Conservation (phyloP, 2,329 filamentous ascomycete genomes). For the Blastomyces silverae region DNA sequence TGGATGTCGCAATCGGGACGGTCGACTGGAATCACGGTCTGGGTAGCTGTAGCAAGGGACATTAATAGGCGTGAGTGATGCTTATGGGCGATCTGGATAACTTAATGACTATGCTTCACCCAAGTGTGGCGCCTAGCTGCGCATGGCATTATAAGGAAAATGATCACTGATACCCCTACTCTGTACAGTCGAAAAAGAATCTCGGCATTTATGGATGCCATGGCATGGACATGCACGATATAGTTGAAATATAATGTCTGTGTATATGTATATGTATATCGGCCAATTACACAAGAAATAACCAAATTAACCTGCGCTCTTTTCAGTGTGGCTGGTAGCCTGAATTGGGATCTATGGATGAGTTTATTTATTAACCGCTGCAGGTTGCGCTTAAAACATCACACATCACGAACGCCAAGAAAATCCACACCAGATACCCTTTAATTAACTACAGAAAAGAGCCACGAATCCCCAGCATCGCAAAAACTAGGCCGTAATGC, state of each 20-base stretch:
- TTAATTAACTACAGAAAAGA: background rate
- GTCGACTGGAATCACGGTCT: conserved; percentile 1
- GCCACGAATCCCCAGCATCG: background rate
- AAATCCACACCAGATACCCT: background rate
- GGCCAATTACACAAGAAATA: background rate
- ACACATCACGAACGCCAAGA: background rate
- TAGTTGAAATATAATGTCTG: background rate
- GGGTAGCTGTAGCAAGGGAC: conserved; percentile 3
- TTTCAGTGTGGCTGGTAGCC: background rate
- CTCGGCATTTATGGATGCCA: background rate
- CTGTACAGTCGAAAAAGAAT: background rate
- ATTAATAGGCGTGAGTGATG: background rate
- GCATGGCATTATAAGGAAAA: background rate
- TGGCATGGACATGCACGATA: background rate
- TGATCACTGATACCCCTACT: background rate
- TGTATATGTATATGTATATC: background rate
- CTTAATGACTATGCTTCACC: background rate
- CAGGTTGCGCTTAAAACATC: background rate
- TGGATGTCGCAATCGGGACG: background rate
- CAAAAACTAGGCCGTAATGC: background rate
- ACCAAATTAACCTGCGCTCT: background rate
- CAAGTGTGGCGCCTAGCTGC: background rate
- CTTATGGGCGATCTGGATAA: background rate
- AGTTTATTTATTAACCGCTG: background rate
- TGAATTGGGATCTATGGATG: background rate